These are phyloP conservation scores for Rusavskia elegans DNA, from an alignment of 495 filamentous ascomycete species.

Conservation along the genomic window DNA sequence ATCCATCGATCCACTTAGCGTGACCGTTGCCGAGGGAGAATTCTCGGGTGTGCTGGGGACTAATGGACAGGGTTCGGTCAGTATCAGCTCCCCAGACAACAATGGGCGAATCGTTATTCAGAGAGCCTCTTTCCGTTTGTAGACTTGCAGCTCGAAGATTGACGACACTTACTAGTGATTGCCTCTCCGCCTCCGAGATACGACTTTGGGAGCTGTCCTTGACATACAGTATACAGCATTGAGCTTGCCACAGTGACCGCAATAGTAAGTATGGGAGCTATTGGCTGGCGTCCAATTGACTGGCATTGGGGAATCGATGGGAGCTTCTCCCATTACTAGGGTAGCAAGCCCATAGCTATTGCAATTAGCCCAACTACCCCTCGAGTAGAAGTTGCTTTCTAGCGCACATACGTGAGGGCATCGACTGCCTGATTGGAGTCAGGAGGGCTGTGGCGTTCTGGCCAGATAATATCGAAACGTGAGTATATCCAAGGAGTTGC, in stretches of 20 bases:
- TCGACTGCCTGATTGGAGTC: constrained; percentile 67
- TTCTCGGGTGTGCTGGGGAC: constrained; percentile 65
- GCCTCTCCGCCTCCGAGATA: constrained; percentile 28
- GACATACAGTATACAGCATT: constrained; percentile 8
- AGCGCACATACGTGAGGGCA: constrained; percentile 45
- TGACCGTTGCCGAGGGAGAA: constrained; percentile 89
- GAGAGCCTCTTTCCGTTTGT: neutral
- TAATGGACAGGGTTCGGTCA: neutral
- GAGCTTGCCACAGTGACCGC: constrained; percentile 22
- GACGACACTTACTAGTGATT: constrained; percentile 44
- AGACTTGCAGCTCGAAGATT: too few relatives aligned
- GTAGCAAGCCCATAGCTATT: constrained; percentile 62
- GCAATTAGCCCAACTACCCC: neutral
- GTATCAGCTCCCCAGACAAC: neutral
- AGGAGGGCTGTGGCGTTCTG: constrained; percentile 45
- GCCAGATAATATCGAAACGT: constrained; percentile 91
- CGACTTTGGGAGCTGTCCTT: constrained; percentile 8
- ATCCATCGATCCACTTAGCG: constrained; percentile 66
- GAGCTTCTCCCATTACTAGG: constrained; percentile 61
- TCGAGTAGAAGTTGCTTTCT: too few relatives aligned
- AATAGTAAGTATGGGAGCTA: constrained; percentile 8
- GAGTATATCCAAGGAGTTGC: constrained; percentile 81
- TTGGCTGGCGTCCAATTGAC: neutral
- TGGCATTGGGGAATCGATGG: neutral
- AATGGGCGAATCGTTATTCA: neutral